Evolutionary conservation across 495 filamentous ascomycete species (phyloP).

Genomic region (Aspergillus steynii): DNA sequence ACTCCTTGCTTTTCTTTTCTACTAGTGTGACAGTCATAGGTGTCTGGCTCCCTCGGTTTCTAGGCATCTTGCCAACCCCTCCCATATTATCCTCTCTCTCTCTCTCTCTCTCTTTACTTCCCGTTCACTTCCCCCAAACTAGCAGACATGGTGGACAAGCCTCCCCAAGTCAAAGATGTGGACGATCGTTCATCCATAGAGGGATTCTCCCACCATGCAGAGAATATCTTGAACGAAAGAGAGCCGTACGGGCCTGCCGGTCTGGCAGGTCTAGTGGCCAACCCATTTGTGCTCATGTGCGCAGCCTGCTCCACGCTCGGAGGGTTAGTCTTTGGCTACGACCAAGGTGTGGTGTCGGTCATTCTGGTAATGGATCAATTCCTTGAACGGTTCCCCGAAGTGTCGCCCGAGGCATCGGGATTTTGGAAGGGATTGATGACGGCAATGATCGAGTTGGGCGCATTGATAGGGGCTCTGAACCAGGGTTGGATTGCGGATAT

Average conservation of each 20-base stretch:
- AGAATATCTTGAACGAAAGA: slow-evolving; percentile 36
- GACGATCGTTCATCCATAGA: slow-evolving; percentile 18
- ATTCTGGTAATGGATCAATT: slow-evolving; percentile 61
- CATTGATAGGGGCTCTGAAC: slow-evolving; percentile 55
- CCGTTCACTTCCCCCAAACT: neutral
- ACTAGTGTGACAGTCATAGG: neutral
- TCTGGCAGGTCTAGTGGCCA: slow-evolving; percentile 47
- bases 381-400: slow-evolving; percentile 46
- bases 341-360: slow-evolving; percentile 57
- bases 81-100: neutral
- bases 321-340: slow-evolving; percentile 59
- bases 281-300: slow-evolving; percentile 52
- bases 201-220: slow-evolving; percentile 45
- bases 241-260: slow-evolving; percentile 50
- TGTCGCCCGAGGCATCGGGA: slow-evolving; percentile 41
- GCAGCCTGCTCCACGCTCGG: slow-evolving; percentile 57
- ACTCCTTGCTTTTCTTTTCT: neutral
- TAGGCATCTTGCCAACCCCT: neutral
- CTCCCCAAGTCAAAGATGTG: neutral
- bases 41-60: neutral
- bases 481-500: slow-evolving; percentile 61
- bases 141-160: neutral
- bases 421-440: slow-evolving; percentile 63
- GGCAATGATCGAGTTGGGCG: slow-evolving; percentile 61
- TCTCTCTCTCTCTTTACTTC: neutral